Evolutionary conservation across 2,329 filamentous ascomycete species (phyloP).

Genomic region (Aspergillus flavus): DNA sequence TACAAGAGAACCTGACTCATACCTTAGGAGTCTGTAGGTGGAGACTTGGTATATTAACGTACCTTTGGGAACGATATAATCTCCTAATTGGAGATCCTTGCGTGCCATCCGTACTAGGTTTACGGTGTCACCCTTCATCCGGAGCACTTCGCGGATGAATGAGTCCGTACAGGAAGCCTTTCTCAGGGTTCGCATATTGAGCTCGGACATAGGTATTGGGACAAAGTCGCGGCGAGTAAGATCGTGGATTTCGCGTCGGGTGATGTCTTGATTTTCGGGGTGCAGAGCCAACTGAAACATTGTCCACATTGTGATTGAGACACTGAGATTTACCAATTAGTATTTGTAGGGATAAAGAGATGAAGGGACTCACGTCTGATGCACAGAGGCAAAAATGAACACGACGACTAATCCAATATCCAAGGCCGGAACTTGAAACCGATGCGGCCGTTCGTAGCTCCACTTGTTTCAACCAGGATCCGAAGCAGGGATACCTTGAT

Average conservation of each 20-base stretch:
- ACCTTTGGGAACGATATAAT: not conserved
- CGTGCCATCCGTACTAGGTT: not conserved
- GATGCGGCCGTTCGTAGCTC: not conserved
- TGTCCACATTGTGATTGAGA: not conserved
- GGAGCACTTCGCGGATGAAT: constrained; percentile 1
- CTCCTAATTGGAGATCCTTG: not conserved
- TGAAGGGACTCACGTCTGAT: not conserved
- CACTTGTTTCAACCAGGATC: not conserved
- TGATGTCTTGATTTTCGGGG: not conserved
- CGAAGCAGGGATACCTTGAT: not conserved
- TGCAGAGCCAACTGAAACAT: not conserved
- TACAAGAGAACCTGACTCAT: not conserved
- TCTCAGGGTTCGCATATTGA: not conserved
- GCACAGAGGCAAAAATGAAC: not conserved
- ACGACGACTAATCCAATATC: not conserved
- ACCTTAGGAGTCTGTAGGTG: not conserved
- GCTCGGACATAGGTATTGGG: too few species aligned
- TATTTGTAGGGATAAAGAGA: not conserved
- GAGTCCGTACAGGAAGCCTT: not conserved
- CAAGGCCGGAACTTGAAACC: not conserved
- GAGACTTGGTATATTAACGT: not conserved
- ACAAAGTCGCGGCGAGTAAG: not conserved
- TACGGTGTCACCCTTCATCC: constrained; percentile 1
- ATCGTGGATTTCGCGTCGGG: not conserved
- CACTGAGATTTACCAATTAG: not conserved